These are phyloP conservation scores for Pythium graminicola DNA, from an alignment of 352 stramenopile genomes.

Conservation along the genomic window DNA sequence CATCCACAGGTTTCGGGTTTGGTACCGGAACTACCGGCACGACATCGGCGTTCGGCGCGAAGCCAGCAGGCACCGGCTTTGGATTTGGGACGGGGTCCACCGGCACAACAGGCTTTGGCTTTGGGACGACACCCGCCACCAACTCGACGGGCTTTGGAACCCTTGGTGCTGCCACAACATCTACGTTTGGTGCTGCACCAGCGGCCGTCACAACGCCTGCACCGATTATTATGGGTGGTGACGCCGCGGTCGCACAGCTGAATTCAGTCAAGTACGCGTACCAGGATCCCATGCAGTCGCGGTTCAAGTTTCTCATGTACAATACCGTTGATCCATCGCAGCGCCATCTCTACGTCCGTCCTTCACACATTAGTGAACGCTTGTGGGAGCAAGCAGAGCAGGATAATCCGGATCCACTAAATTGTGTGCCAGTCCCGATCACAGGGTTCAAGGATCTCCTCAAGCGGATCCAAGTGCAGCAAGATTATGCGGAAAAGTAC, in stretches of 20 bases:
- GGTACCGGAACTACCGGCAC: conserved; percentile 11
- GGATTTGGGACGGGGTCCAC: conserved; percentile 15
- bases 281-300: conserved; percentile 73
- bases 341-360: conserved; percentile 69
- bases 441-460: conserved; percentile 73
- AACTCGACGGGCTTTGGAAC: conserved; percentile 31
- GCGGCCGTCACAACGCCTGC: conserved; percentile 37
- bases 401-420: conserved; percentile 80
- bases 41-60: conserved; percentile 9
- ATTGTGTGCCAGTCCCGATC: conserved; percentile 70
- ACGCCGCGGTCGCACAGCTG: conserved; percentile 71
- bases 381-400: conserved; percentile 80
- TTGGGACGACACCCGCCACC: neutral
- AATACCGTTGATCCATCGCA: conserved; percentile 82
- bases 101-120: conserved; percentile 25
- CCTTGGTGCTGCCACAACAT: conserved; percentile 7
- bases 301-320: conserved; percentile 88
- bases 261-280: conserved; percentile 82
- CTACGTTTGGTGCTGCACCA: conserved; percentile 32
- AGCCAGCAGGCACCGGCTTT: conserved; percentile 8
- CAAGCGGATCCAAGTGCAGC: conserved; percentile 79
- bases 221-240: conserved; percentile 65
- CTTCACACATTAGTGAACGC: conserved; percentile 77
- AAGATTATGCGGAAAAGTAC: conserved; percentile 77
- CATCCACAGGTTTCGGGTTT: conserved; percentile 18